phyloP scores from a whole-genome alignment of 805 yeast species.

The Metschnikowia picachoensis region DNA sequence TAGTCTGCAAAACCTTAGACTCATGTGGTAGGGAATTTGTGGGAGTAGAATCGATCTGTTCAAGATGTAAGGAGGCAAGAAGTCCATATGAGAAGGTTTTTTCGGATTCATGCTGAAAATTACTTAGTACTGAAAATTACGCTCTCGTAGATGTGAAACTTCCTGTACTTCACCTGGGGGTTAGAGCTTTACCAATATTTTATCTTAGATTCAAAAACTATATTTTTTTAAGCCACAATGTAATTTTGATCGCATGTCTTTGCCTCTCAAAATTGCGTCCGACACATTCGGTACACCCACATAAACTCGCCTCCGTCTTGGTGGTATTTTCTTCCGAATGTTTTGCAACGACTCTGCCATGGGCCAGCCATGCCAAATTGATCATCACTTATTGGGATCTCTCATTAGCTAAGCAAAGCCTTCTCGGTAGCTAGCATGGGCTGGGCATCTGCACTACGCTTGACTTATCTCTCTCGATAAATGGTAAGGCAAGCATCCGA shows the following conservation, averaged over 20 bases:
- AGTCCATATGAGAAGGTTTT: background rate
- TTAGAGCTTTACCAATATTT: too few species aligned
- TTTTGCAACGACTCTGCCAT: background rate
- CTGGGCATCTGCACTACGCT: background rate
- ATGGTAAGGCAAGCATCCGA: conserved; percentile 22
- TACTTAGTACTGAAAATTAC: conserved; percentile 9
- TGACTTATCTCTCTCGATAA: conserved; percentile 4
- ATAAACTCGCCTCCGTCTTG: too few species aligned
- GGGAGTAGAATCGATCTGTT: too few species aligned
- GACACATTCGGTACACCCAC: too few species aligned
- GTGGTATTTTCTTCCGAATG: too few species aligned
- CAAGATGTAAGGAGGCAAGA: background rate
- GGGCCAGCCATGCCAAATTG: background rate
- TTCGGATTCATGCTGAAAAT: conserved; percentile 2
- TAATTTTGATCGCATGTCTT: too few species aligned
- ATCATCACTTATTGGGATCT: background rate
- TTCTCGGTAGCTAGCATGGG: background rate
- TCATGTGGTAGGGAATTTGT: conserved; percentile 8
- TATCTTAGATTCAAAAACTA: too few species aligned
- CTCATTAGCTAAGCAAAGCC: background rate
- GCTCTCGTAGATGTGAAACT: background rate
- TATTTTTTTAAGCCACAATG: too few species aligned
- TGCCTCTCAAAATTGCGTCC: too few species aligned
- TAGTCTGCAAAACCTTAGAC: conserved; percentile 15
- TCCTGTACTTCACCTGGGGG: too few species aligned